These are phyloP conservation scores for Eucalyptus sideroxylon DNA, from an alignment of 345 rosid species.

Conservation along the genomic window DNA sequence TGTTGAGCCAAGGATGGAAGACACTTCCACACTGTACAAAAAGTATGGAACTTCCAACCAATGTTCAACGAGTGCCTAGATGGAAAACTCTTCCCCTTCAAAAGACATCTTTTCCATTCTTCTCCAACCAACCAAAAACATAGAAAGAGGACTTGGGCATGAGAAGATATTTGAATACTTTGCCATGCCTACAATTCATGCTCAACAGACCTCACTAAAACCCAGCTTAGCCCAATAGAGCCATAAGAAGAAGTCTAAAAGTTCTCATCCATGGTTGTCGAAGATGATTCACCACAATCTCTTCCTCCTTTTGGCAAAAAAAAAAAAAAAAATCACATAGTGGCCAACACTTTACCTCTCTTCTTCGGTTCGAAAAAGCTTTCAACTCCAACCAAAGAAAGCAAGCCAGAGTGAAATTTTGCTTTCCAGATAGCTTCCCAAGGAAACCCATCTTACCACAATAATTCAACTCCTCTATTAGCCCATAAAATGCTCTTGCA, in stretches of 20 bases:
- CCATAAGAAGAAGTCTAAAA: not conserved
- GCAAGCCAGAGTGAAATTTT: not conserved
- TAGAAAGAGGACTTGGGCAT: not conserved
- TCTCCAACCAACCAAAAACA: not conserved
- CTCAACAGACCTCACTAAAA: not conserved
- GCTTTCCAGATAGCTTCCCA: not conserved
- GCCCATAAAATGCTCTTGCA: not conserved
- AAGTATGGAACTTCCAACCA: not conserved
- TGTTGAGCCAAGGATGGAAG: not conserved
- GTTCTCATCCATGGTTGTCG: not conserved
- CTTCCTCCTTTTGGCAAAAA: not conserved
- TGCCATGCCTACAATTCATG: not conserved
- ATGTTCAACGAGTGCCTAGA: not conserved
- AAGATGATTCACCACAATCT: not conserved
- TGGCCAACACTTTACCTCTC: not conserved
- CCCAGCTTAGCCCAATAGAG: not conserved
- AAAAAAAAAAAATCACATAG: not conserved
- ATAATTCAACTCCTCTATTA: not conserved
- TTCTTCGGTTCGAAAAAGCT: not conserved
- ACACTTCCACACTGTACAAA: not conserved
- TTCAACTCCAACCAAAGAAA: not conserved
- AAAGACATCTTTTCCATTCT: not conserved
- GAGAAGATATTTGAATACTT: not conserved
- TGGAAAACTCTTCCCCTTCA: not conserved
- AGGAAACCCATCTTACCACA: not conserved